Conservation (phyloP, 345 rosid species). For the Syzygium aromaticum region DNA sequence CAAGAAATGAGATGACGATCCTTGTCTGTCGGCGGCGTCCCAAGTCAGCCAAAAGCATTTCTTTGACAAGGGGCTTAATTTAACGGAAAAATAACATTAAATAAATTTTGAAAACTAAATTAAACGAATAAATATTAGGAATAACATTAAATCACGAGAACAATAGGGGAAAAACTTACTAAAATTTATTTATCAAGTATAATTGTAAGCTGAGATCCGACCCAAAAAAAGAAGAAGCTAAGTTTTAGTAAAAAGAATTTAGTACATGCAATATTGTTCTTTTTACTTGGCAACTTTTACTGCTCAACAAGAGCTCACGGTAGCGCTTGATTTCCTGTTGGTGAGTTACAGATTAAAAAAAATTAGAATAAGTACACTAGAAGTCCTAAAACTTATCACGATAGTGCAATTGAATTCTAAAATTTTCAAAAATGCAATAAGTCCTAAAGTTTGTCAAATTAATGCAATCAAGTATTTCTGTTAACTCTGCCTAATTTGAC, state of each 20-base stretch:
- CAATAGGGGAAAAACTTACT: neutral
- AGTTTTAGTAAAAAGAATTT: neutral
- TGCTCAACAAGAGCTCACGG: neutral
- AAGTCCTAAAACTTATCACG: too few relatives aligned
- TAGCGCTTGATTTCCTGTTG: neutral
- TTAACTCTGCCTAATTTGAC: too few relatives aligned
- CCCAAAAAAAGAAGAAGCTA: too few relatives aligned
- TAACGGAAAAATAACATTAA: too few relatives aligned
- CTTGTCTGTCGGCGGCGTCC: neutral
- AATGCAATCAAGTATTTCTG: too few relatives aligned
- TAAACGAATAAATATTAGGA: neutral
- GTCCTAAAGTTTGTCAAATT: too few relatives aligned
- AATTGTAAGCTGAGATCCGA: too few relatives aligned
- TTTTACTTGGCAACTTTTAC: neutral
- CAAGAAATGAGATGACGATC: neutral
- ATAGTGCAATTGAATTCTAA: too few relatives aligned
- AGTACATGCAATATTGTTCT: neutral
- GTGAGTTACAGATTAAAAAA: too few relatives aligned
- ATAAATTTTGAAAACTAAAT: too few relatives aligned
- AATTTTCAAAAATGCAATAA: too few relatives aligned
- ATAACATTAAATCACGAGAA: neutral
- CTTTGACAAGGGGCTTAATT: neutral
- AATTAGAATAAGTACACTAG: too few relatives aligned
- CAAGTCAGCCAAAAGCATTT: neutral
- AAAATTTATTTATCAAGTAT: neutral